A percentile compares a stretch with the other conserved stretches of the same genome.
phyloP scores from a whole-genome alignment of 345 rosid genomes.

The Erodium maritimum region DNA sequence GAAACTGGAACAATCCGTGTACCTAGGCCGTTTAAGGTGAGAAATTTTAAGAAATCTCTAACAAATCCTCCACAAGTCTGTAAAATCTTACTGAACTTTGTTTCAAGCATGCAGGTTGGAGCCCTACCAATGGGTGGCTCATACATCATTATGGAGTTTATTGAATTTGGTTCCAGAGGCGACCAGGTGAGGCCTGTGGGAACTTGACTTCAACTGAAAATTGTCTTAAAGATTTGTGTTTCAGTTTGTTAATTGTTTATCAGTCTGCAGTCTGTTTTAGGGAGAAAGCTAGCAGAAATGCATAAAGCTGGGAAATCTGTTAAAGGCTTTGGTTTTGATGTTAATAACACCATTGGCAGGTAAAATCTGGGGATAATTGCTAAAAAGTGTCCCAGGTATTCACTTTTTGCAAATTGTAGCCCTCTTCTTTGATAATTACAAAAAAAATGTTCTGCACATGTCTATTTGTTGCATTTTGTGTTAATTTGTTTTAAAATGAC shows the following conservation, averaged over 20 bases:
- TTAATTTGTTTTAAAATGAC: no score
- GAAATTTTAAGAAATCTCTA: slow-evolving; percentile 4
- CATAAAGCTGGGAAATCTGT: slow-evolving; percentile 75
- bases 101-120: slow-evolving; percentile 44
- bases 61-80: neutral
- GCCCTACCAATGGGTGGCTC: slow-evolving; percentile 70
- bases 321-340: slow-evolving; percentile 82
- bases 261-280: slow-evolving; percentile 51
- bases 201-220: slow-evolving; percentile 4
- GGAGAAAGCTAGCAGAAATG: slow-evolving; percentile 91
- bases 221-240: neutral
- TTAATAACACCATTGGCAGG: slow-evolving; percentile 94
- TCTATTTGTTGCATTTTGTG: no score
- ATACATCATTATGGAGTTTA: slow-evolving; percentile 78
- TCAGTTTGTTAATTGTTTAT: slow-evolving; percentile 12
- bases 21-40: slow-evolving; percentile 79
- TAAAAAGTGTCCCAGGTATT: no score
- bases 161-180: slow-evolving; percentile 74
- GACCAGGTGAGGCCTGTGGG: slow-evolving; percentile 47
- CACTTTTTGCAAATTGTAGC: no score
- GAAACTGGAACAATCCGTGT: slow-evolving; percentile 63
- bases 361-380: slow-evolving; percentile 5
- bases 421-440: no score
- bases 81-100: slow-evolving; percentile 4
- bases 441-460: no score